These are phyloP conservation scores for Ailanthus altissimus DNA, from an alignment of 345 rosid species.

Conservation along the genomic window DNA sequence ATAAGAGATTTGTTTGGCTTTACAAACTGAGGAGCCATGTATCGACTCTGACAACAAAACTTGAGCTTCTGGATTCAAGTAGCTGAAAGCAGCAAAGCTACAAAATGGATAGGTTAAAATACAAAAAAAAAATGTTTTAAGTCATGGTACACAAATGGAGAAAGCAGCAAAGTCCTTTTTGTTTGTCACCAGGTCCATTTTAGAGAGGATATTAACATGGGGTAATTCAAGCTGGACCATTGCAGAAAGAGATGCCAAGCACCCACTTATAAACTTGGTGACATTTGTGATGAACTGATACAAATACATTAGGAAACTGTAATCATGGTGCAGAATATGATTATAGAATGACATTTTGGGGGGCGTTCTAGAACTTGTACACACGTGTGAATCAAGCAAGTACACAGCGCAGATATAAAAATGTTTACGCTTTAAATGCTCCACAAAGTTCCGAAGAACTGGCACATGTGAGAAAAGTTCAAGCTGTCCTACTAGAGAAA, in stretches of 20 bases:
- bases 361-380: constrained; percentile 5
- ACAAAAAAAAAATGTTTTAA: background rate
- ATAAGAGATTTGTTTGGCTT: constrained; percentile 66
- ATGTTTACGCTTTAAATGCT: constrained; percentile 78
- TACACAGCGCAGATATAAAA: constrained; percentile 85
- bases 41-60: constrained; percentile 70
- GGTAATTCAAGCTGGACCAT: constrained; percentile 95
- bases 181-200: constrained; percentile 86
- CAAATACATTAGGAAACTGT: constrained; percentile 18
- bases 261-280: constrained; percentile 91
- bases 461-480: constrained; percentile 91
- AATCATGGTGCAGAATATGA: constrained; percentile 8
- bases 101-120: constrained; percentile 15
- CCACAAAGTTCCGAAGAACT: constrained; percentile 85
- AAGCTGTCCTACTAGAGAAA: constrained; percentile 68
- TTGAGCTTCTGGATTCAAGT: constrained; percentile 77
- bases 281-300: constrained; percentile 84
- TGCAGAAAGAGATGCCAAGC: constrained; percentile 96
- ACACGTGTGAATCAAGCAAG: constrained; percentile 93
- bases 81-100: constrained; percentile 40
- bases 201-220: constrained; percentile 82
- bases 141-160: background rate
- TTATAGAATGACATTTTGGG: background rate
- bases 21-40: constrained; percentile 78
- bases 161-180: constrained; percentile 42